These are phyloP conservation scores for Pythium utonaiense DNA, from an alignment of 352 stramenopile species.

Conservation along the genomic window DNA sequence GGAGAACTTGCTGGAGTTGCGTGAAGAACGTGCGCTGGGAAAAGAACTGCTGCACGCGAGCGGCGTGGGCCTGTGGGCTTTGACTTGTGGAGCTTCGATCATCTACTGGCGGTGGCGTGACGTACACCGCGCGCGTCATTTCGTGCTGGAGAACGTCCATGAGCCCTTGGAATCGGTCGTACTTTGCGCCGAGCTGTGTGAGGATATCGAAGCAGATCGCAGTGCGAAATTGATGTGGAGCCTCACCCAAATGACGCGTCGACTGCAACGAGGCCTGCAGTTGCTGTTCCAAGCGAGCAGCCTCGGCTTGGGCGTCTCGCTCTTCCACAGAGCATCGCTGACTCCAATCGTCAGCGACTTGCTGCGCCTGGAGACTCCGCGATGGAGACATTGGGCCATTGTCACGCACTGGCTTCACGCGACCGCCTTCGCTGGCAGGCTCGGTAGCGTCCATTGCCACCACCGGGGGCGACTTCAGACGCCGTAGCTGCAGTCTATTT, in stretches of 20 bases:
- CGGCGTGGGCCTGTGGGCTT: conserved; percentile 3
- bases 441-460: background rate
- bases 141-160: conserved; percentile 32
- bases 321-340: conserved; percentile 13
- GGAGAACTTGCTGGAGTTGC: conserved; percentile 41
- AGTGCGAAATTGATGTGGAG: conserved; percentile 53
- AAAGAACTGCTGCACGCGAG: conserved; percentile 25
- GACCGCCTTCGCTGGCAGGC: background rate
- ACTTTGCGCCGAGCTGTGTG: conserved; percentile 38
- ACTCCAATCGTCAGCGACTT: conserved; percentile 12
- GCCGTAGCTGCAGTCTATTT: too few relatives aligned
- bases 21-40: conserved; percentile 48
- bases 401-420: background rate
- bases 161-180: conserved; percentile 44
- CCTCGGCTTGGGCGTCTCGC: conserved; percentile 8
- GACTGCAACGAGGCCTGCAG: conserved; percentile 46
- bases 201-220: conserved; percentile 58
- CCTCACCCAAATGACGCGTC: conserved; percentile 42
- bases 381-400: background rate
- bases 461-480: background rate
- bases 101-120: conserved; percentile 13
- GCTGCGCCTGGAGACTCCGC: background rate
- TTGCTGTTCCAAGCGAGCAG: conserved; percentile 37
- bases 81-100: background rate
- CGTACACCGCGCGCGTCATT: conserved; percentile 40